Base-by-base conservation (phyloP, 1,284 basidiomycete genomes). In the Leccinum ponderosum region DNA sequence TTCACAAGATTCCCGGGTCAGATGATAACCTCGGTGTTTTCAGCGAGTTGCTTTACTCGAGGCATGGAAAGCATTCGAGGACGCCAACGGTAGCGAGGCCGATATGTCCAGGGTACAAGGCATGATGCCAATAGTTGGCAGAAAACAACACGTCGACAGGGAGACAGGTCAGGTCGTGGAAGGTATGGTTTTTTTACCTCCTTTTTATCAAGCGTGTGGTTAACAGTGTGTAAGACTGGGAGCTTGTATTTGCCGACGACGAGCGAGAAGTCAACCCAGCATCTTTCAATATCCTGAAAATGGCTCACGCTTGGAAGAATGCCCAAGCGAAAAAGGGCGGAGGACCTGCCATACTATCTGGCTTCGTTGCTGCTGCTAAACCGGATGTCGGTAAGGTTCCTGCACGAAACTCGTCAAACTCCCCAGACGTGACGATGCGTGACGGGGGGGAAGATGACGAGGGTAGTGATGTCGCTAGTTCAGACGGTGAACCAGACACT, bases 231-330 rank as follows among this genome's bases (percentile, higher is more conserved):
- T 15, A 71, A 94, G 94, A 96, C 72, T 97, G 92, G 89, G 95
- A 97, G 73, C 87, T 96, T 72, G 89, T 95, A 22, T 98, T 97
- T 76, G 88, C 94, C 33, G 95, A 97, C 80, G 95, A 98, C 82
- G 94, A 97, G 71, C 85, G 89, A 59, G 94, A 96, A 70, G 86
- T 90, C 51, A 96, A 97, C 71, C 93, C 95, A 0, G 90, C 93
- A 0, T 87, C 93, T 1, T 96, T 95, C 87, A 95, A 95, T 73
- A 94, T 96, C 81, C 80, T 97, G 73, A 90, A 96, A 74, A 93
- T 92, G 81, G 95, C 95, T 1, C 94, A 95, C 73, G 90, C 90
- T 3, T 97, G 95, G 95, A 89, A 87, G 67, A 79, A 73, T 61
- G 68, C 83, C 2, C 83, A 87, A 62, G 75, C 72, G 6, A 77